A percentile compares a stretch with the other conserved stretches of the same genome.
These are phyloP conservation scores for Agaricales sp. DNA, from an alignment of 1,284 basidiomycete genomes.

Conservation along the genomic window DNA sequence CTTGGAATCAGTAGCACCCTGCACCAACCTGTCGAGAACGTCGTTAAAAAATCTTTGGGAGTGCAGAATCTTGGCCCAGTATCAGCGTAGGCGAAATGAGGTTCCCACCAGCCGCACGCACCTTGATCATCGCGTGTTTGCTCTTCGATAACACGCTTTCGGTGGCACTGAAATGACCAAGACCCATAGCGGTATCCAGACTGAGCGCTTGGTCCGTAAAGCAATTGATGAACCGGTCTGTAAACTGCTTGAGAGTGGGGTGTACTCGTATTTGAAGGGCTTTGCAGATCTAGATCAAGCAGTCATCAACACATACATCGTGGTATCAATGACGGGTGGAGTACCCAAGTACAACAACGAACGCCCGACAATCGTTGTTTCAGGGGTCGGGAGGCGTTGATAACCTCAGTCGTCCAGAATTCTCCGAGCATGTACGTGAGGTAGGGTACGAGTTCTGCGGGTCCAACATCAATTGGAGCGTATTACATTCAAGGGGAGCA, in stretches of 20 bases:
- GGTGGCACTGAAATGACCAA: conserved; percentile 54
- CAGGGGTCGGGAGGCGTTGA: background rate
- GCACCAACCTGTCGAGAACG: conserved; percentile 68
- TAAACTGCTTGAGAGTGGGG: conserved; percentile 41
- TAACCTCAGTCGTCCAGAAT: background rate
- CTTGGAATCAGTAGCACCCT: conserved; percentile 37
- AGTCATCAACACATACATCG: conserved; percentile 1
- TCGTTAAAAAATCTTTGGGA: conserved; percentile 77
- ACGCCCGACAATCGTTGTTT: background rate
- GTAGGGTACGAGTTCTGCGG: conserved; percentile 36
- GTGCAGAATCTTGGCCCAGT: conserved; percentile 57
- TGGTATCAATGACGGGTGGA: background rate
- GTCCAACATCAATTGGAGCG: background rate
- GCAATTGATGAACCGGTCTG: conserved; percentile 57
- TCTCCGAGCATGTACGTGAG: conserved; percentile 40
- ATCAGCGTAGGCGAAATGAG: conserved; percentile 1
- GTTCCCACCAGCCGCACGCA: too few species aligned
- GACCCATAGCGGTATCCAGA: conserved; percentile 62
- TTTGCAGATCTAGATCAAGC: conserved; percentile 52
- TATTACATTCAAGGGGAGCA: conserved; percentile 3
- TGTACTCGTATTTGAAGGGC: conserved; percentile 73
- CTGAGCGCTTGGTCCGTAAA: conserved; percentile 52
- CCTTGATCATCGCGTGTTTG: conserved; percentile 71
- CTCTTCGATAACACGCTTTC: conserved; percentile 64
- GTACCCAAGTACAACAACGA: conserved; percentile 5